These are phyloP conservation scores for Tripterygium wilfordii DNA, from an alignment of 177 flowering plant genomes.

Conservation along the genomic window DNA sequence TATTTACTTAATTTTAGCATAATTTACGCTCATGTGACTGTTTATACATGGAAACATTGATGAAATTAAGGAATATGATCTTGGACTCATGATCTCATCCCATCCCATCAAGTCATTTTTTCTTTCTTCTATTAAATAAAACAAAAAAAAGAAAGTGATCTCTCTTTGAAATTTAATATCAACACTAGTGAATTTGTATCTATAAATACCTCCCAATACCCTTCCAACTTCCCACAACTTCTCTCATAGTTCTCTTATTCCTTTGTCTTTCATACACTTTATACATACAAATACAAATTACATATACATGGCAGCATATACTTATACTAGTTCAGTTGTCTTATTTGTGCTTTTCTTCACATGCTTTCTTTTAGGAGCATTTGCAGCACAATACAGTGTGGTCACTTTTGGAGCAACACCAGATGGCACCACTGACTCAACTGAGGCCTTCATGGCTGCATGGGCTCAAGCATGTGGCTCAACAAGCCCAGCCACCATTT, in stretches of 20 bases:
- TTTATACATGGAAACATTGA: too few relatives aligned
- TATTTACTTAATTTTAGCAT: too few relatives aligned
- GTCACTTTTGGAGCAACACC: slow-evolving; percentile 40
- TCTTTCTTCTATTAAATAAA: too few relatives aligned
- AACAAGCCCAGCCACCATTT: slow-evolving; percentile 19
- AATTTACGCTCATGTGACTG: too few relatives aligned
- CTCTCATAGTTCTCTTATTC: too few relatives aligned
- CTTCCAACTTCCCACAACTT: not conserved
- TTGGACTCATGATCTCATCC: too few relatives aligned
- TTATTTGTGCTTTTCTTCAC: not conserved
- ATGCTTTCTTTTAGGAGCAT: not conserved
- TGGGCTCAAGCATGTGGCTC: slow-evolving; percentile 51
- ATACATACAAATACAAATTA: not conserved
- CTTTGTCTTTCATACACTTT: not conserved
- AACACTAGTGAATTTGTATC: too few relatives aligned
- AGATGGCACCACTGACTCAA: slow-evolving; percentile 38
- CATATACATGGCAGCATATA: not conserved
- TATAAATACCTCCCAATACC: not conserved
- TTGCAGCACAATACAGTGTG: slow-evolving; percentile 20
- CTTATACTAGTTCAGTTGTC: too few relatives aligned
- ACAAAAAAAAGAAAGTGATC: too few relatives aligned
- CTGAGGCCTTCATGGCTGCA: slow-evolving; percentile 35
- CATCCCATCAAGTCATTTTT: too few relatives aligned
- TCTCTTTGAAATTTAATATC: too few relatives aligned
- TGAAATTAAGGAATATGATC: too few relatives aligned